These are phyloP conservation scores for Eremochloa ophiuroides DNA, from an alignment of 176 grass and related monocot genomes.

Conservation along the genomic window DNA sequence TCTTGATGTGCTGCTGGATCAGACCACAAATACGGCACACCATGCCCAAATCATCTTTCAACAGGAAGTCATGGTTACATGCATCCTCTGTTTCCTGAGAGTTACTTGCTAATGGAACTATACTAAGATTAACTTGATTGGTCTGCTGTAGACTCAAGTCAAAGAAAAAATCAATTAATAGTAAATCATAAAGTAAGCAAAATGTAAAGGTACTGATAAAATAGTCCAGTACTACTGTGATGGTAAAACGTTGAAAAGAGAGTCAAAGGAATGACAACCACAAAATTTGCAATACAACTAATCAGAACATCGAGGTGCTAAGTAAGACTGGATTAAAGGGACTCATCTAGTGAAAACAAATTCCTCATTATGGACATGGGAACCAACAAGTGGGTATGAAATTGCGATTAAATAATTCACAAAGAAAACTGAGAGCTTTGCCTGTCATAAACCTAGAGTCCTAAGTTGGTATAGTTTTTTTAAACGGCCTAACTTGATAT, in stretches of 20 bases:
- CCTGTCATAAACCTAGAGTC: not conserved
- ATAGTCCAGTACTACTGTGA: not conserved
- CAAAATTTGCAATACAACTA: slow-evolving; percentile 11
- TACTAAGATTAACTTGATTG: slow-evolving; percentile 14
- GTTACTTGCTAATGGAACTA: slow-evolving; percentile 24
- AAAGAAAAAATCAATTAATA: slow-evolving; percentile 2
- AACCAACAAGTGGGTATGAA: not conserved
- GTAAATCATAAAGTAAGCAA: not conserved
- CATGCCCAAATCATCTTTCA: slow-evolving; percentile 67
- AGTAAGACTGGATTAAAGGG: not conserved
- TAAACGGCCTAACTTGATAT: not conserved
- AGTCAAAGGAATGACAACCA: not conserved
- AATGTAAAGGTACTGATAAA: not conserved
- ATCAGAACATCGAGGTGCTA: not conserved
- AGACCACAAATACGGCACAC: slow-evolving; percentile 79
- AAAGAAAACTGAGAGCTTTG: not conserved
- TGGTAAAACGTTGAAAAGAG: not conserved
- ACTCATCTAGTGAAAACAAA: not conserved
- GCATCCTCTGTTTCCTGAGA: slow-evolving; percentile 33
- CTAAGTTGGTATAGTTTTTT: slow-evolving; percentile 14
- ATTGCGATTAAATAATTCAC: not conserved
- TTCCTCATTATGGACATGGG: not conserved
- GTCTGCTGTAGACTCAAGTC: slow-evolving; percentile 15
- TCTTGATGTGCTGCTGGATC: slow-evolving; percentile 61
- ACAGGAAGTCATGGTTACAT: slow-evolving; percentile 48